Conservation (phyloP, 306 rosid genomes). For the Macrotyloma uniflorum region DNA sequence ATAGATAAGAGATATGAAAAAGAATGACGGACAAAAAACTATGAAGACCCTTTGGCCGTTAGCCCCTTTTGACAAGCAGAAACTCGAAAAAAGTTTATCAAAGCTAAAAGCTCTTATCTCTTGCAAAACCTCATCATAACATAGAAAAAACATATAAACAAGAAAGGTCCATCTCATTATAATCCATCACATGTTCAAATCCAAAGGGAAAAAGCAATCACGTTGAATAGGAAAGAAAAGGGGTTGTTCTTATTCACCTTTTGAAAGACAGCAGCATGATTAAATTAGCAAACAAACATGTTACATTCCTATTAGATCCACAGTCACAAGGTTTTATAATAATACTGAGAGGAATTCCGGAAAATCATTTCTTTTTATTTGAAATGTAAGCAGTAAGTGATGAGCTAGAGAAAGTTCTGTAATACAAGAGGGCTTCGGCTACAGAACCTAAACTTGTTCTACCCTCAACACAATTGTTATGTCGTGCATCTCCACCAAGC, state of each 20-base stretch:
- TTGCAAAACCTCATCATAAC: constrained; percentile 12
- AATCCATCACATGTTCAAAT: constrained; percentile 36
- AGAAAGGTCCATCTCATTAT: constrained; percentile 29
- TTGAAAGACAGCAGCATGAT: constrained; percentile 7
- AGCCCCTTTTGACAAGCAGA: constrained; percentile 43
- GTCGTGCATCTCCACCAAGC: constrained; percentile 42
- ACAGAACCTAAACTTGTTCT: constrained; percentile 56
- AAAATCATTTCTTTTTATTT: constrained; percentile 59
- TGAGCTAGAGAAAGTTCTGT: constrained; percentile 46
- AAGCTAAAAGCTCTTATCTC: constrained; percentile 40
- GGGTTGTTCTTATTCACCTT: constrained; percentile 23
- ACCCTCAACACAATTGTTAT: constrained; percentile 40
- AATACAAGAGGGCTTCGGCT: constrained; percentile 44
- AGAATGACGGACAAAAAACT: constrained; percentile 26
- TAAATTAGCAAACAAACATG: constrained; percentile 35
- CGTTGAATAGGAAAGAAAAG: neutral
- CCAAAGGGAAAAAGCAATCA: neutral
- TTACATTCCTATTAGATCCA: constrained; percentile 58
- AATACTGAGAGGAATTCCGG: constrained; percentile 44
- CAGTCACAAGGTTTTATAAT: constrained; percentile 58
- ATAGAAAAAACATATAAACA: constrained; percentile 19
- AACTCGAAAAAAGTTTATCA: constrained; percentile 47
- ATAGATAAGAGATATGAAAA: constrained; percentile 37
- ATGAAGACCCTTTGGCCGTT: constrained; percentile 35
- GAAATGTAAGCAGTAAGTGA: constrained; percentile 50